phyloP scores from a whole-genome alignment of 176 grass and related monocot species.

The Phoenix roebelenii region DNA sequence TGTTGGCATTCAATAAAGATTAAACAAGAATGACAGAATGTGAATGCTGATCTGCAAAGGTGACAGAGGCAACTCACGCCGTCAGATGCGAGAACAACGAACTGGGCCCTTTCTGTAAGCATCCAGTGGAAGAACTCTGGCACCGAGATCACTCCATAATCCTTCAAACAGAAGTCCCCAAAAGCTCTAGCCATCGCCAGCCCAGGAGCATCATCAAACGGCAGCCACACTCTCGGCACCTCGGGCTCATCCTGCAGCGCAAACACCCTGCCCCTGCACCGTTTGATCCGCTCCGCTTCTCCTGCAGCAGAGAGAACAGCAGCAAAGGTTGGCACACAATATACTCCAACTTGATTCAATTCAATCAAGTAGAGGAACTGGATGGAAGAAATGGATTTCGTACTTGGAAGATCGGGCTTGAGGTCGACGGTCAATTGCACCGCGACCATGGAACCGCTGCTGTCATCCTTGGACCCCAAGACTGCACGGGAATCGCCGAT shows the following conservation, averaged over 20 bases:
- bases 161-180: constrained; percentile 95
- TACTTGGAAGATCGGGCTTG: constrained; percentile 95
- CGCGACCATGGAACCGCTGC: constrained; percentile 34
- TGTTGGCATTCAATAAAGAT: no score
- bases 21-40: not conserved
- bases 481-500: constrained; percentile 94
- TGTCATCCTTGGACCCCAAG: constrained; percentile 52
- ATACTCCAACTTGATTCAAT: no score
- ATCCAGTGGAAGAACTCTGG: constrained; percentile 88
- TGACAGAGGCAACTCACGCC: constrained; percentile 45
- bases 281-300: constrained; percentile 95
- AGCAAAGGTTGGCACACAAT: no score
- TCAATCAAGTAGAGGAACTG: no score
- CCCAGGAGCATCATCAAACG: constrained; percentile 81
- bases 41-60: not conserved
- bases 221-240: constrained; percentile 93
- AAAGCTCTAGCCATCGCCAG: constrained; percentile 93
- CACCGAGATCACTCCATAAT: constrained; percentile 94
- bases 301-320: constrained; percentile 20
- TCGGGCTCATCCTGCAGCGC: constrained; percentile 94
- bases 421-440: constrained; percentile 93
- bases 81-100: constrained; percentile 89
- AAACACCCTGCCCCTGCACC: constrained; percentile 87
- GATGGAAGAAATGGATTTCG: not conserved
- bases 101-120: constrained; percentile 70